Evolutionary conservation across 2,329 filamentous ascomycete genomes (phyloP).

Genomic region (Alternaria incomplexa): DNA sequence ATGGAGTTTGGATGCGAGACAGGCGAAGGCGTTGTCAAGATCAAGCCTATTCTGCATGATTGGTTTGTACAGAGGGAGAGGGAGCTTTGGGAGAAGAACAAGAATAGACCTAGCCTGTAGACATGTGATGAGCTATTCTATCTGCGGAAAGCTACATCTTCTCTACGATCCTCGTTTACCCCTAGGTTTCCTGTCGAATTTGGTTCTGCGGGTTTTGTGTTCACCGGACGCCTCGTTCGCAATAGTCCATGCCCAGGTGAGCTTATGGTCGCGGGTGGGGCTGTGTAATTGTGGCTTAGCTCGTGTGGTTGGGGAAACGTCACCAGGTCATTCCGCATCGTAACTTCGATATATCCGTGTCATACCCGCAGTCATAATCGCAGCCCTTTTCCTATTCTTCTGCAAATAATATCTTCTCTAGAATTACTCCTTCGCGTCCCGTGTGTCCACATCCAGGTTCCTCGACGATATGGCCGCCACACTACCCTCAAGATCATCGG

Average conservation of each 20-base stretch:
- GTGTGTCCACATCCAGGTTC: not conserved
- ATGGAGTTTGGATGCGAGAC: slow-evolving; percentile 55
- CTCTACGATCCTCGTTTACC: not conserved
- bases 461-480: slow-evolving; percentile 25
- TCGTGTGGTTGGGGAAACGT: slow-evolving; percentile 1
- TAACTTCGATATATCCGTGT: not conserved
- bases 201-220: not conserved
- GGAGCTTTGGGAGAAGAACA: slow-evolving; percentile 39
- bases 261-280: slow-evolving; percentile 16
- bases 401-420: not conserved
- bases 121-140: not conserved
- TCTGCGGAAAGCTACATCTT: not conserved
- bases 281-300: slow-evolving; percentile 33
- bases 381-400: not conserved
- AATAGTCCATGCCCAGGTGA: not conserved
- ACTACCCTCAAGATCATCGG: slow-evolving; percentile 16
- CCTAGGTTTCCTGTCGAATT: not conserved
- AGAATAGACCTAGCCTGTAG: slow-evolving; percentile 26
- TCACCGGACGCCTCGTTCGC: not conserved
- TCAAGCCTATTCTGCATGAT: slow-evolving; percentile 74
- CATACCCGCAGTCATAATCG: not conserved
- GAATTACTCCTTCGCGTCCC: not conserved
- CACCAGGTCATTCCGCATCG: not conserved
- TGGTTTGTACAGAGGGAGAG: slow-evolving; percentile 65
- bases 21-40: slow-evolving; percentile 34